Evolutionary conservation across 768 basidiomycete genomes (phyloP), one percentile per base, ranked within the genome.

Genomic region (Boletus sp.): DNA sequence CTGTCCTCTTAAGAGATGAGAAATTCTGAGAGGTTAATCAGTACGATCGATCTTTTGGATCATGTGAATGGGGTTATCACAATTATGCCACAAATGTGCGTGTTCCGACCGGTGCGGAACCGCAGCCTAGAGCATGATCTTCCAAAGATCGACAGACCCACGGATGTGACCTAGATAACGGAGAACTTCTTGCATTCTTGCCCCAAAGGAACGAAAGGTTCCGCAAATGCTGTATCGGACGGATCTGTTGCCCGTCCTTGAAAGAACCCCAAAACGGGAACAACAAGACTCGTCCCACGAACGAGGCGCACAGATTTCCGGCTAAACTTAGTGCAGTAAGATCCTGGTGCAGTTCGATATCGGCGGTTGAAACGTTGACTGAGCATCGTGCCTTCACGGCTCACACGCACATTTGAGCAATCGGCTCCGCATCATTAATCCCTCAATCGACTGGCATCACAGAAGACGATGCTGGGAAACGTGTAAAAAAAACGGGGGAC

Each of bases 101-200:
- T 20, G 20, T 47, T 54, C 51, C 40, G 51, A 61, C 53, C 52
- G 44, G 37, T 12, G 46, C 32, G 46, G 57, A 1, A 12, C 17
- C 51, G 15, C 7, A 18, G 9, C 14, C 33, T 30, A 32, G 39
- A 11, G 32, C 15, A 24, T 36, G 52, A 56, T 52, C 58, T 47
- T 58, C 50, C 35, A 28, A 47, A 39, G 63, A 62, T 55, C 53
- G 60, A 57, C 63, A 20, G 50, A 14, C 50, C 41, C 39, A 42
- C 46, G 33, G 17, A 54, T 40, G 39, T 37, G 45, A 58, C 32
- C 12, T 39, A 28, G 47, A 58, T 41, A 30, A 46, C 7, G 49
- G 32, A 12, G 30, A 46, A 17, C 44, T 48, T 45, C n/a, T 20
- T 30, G 24, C 20, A n/a, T 33, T 40, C 41, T 46, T 30, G 37